phyloP scores from a whole-genome alignment of 208 protist species.

The Trichomonas vaginalis region DNA sequence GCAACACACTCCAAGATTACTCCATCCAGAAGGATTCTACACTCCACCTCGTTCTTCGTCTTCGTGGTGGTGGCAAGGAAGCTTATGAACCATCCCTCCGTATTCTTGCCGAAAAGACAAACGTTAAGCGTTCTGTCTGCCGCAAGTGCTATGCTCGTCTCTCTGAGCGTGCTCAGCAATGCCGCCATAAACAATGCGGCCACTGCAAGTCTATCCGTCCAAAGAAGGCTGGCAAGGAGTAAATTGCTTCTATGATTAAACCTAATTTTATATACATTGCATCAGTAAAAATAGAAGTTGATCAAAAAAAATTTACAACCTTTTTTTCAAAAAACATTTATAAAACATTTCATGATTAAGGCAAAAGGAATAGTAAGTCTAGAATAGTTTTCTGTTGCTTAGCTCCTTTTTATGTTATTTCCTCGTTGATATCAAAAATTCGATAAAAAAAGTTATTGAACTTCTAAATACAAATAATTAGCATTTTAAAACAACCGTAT shows the following conservation, averaged over 20 bases:
- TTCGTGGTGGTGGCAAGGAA: constrained; percentile 93
- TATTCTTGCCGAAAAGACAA: not conserved
- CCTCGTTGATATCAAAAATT: too few relatives aligned
- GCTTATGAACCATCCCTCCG: constrained; percentile 38
- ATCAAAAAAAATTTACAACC: too few relatives aligned
- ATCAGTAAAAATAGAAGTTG: too few relatives aligned
- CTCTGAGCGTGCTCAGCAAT: not conserved
- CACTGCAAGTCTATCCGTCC: not conserved
- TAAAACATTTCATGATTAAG: too few relatives aligned
- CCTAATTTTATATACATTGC: too few relatives aligned
- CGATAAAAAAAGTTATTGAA: too few relatives aligned
- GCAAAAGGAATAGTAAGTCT: too few relatives aligned
- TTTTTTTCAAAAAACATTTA: too few relatives aligned
- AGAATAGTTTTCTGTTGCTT: too few relatives aligned
- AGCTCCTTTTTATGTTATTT: too few relatives aligned
- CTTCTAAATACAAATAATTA: too few relatives aligned
- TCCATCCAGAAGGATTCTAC: constrained; percentile 91
- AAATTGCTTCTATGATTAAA: not conserved
- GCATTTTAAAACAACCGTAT: too few relatives aligned
- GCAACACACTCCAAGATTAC: constrained; percentile 44
- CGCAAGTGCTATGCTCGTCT: constrained; percentile 21
- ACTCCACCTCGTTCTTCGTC: constrained; percentile 70
- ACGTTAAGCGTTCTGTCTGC: not conserved
- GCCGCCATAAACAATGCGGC: constrained; percentile 4
- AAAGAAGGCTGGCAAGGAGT: not conserved